phyloP scores from a whole-genome alignment of 2,329 filamentous ascomycete genomes.

The Fusarium nisikadoi region DNA sequence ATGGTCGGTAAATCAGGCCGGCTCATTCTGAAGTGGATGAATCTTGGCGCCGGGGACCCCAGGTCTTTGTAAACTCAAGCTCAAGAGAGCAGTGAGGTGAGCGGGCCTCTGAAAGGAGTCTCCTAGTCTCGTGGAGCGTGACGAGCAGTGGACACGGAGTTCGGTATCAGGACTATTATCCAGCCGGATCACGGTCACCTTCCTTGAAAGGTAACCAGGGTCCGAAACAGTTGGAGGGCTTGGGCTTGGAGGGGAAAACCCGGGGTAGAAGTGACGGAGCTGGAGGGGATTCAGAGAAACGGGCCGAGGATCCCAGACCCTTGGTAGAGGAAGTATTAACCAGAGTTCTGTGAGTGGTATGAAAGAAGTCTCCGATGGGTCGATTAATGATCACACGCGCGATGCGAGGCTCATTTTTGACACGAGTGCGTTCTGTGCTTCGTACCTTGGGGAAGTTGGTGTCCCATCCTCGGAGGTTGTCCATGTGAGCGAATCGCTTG shows the following conservation, averaged over 20 bases:
- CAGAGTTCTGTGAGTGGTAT: conserved; percentile 33
- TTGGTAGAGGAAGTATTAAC: conserved; percentile 25
- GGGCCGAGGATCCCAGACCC: conserved; percentile 44
- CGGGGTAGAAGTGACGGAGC: conserved; percentile 38
- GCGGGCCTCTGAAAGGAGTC: not conserved
- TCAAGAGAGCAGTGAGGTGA: not conserved
- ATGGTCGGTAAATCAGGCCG: conserved; percentile 20
- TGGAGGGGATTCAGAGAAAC: conserved; percentile 35
- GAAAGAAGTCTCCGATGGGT: conserved; percentile 32
- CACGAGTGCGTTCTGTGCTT: not conserved
- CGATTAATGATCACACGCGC: conserved; percentile 40
- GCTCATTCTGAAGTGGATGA: conserved; percentile 18
- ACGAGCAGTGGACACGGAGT: not conserved
- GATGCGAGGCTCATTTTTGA: conserved; percentile 12
- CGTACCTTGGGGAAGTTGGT: not conserved
- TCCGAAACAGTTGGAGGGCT: conserved; percentile 23
- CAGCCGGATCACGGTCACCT: conserved; percentile 28
- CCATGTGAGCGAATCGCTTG: conserved; percentile 31
- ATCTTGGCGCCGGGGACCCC: conserved; percentile 20
- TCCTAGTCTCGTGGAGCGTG: not conserved
- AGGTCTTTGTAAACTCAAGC: not conserved
- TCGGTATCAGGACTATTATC: conserved; percentile 9
- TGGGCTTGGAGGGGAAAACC: conserved; percentile 39
- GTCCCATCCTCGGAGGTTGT: conserved; percentile 20
- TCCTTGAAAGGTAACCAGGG: conserved; percentile 34